Percentiles rank a stretch among this genome's conserved stretches.
These are phyloP conservation scores for Saprolegnia parasitica DNA, from an alignment of 352 stramenopile genomes.

Conservation along the genomic window DNA sequence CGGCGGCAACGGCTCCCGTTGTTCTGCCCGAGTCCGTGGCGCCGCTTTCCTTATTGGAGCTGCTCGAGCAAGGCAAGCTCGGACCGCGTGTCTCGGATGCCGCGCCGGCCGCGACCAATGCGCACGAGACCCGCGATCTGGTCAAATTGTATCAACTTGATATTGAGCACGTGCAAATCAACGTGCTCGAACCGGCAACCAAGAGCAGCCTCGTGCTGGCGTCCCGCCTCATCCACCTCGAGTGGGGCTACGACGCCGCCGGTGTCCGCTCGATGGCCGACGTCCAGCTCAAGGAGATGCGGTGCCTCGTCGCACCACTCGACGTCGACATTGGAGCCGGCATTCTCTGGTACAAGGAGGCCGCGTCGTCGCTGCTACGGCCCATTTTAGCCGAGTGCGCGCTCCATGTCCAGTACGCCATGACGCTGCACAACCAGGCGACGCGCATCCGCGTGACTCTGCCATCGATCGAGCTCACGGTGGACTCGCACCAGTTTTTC, in stretches of 20 bases:
- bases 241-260: constrained; percentile 50
- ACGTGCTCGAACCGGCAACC: constrained; percentile 59
- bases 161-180: constrained; percentile 52
- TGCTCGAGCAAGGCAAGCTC: constrained; percentile 72
- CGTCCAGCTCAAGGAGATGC: constrained; percentile 62
- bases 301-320: constrained; percentile 60
- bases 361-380: constrained; percentile 42
- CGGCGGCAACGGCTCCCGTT: background rate
- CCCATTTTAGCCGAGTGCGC: constrained; percentile 77
- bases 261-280: constrained; percentile 48
- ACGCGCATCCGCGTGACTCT: constrained; percentile 58
- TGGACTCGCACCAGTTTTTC: constrained; percentile 76
- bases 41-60: constrained; percentile 46
- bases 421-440: constrained; percentile 39
- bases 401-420: constrained; percentile 52
- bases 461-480: constrained; percentile 65
- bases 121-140: constrained; percentile 11
- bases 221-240: constrained; percentile 72
- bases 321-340: constrained; percentile 69
- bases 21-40: constrained; percentile 49
- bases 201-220: constrained; percentile 64
- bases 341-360: constrained; percentile 66
- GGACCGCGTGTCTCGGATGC: constrained; percentile 35
- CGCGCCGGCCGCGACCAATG: constrained; percentile 28
- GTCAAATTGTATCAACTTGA: background rate